Base-by-base conservation (phyloP, 2,329 filamentous ascomycete species). In the Colletotrichum coccodes region DNA sequence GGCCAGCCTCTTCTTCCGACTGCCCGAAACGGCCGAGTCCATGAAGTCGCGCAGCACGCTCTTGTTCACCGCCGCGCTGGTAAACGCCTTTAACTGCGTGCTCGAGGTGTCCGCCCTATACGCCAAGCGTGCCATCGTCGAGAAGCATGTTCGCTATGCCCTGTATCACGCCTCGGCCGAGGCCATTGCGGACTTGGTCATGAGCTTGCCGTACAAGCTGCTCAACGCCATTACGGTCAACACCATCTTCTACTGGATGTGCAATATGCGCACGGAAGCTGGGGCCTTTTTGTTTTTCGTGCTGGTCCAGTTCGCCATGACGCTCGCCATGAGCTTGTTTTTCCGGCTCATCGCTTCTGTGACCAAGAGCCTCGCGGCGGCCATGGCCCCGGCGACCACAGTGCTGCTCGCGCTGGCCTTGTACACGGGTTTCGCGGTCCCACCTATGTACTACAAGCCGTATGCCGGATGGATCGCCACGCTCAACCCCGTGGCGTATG, bases 271-370 rank as follows among this genome's bases (percentile, higher is more conserved):
- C 54, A 59, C 69, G 8, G 73, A 76, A 38, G 73, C 72, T 0
- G 76, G 73, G 2, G 72, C 72, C 70, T 92, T 92, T 79, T 91
- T 87, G 75, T 91, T 90, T 72, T 90, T 89, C 77, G 82, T 90
- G 77, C 81, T 92, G 16, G 88, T 92, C 73, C 86, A 91, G 58
- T 90, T 75, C 46, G 71, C 72, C n/a, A 88, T 81, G 2, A 90
- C 89, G 0, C 83, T 92, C 38, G 87, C 85, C 65, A 83, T 92
- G 66, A 91, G 89, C 0, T 83, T 89, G 6, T 78, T 92, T 32
- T 92, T 91, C 76, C 86, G 91, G 4, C 89, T 90, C 82, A 88
- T 92, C 69, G 91, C 90, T 1, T 84, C 89, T 1, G 79, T 91
- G 34, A 90, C 87, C 4, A 88, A 86, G 2, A 85, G 86, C 2